Evolutionary conservation across 441 rosid genomes (phyloP).

Genomic region (Croton laevigatus): DNA sequence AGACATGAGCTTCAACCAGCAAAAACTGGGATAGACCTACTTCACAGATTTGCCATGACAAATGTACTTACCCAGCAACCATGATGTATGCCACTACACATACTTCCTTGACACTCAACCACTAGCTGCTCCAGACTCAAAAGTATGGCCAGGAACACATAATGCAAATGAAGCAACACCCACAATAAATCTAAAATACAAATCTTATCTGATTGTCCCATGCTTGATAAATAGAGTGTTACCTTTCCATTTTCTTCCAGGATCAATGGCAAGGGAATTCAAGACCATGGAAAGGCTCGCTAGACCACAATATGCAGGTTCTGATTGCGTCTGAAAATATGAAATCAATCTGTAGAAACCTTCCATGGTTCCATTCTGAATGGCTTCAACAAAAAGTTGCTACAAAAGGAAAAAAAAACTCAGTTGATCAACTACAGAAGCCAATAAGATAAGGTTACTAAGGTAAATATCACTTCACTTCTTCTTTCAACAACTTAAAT

Average conservation of each 20-base stretch:
- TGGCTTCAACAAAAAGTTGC: constrained; percentile 70
- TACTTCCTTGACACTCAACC: neutral
- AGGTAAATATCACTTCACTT: neutral
- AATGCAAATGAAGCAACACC: constrained; percentile 1
- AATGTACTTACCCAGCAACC: neutral
- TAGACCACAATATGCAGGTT: constrained; percentile 66
- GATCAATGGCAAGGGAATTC: constrained; percentile 69
- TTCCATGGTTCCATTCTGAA: constrained; percentile 62
- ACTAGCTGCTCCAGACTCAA: constrained; percentile 4
- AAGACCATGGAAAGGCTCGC: constrained; percentile 59
- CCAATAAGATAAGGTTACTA: neutral
- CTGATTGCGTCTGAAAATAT: constrained; percentile 66
- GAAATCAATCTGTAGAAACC: constrained; percentile 59
- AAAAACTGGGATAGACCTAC: neutral
- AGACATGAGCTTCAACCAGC: neutral
- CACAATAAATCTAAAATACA: neutral
- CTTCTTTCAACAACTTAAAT: too few species aligned
- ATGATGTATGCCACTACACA: constrained; percentile 4
- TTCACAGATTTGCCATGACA: neutral
- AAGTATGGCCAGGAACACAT: neutral
- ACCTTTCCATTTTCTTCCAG: constrained; percentile 69
- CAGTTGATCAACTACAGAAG: neutral
- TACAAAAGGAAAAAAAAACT: constrained; percentile 32
- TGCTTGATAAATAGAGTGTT: neutral
- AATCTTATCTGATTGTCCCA: neutral